Base-by-base conservation (phyloP, 208 protist genomes). In the Leishmania martiniquensis region DNA sequence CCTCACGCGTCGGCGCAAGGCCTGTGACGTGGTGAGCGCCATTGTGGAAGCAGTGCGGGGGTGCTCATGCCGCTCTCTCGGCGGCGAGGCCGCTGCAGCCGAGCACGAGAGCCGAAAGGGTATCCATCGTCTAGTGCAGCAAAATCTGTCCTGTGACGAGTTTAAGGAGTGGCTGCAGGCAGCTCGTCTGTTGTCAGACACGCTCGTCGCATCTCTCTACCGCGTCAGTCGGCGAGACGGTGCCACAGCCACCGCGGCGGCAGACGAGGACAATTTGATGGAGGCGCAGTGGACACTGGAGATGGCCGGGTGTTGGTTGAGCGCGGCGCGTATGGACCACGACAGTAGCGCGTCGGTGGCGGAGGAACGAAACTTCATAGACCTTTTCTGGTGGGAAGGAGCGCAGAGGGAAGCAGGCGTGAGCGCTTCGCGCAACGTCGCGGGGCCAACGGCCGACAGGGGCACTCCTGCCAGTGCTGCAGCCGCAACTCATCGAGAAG, bases 231-330 rank as follows among this genome's bases (percentile, higher is more conserved):
- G 47, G 10, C 39, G 22, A 34, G 42, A 9, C 37, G 25, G 65
- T 13, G 12, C 39, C n/a, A 25, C 69, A 29, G 15, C 69, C 25
- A 17, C 69, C 3, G 13, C 69, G 52, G 25, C 52, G 20, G 34
- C 49, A 45, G 57, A 71, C 13, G 72, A 67, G 54, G 29, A 45
- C 10, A 73, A 75, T 17, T 47, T 62, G 9, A 42, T 44, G 39
- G 80, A 84, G 52, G 80, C 75, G 29, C 57, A 54, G 52, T 84
- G 80, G 80, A 51, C 54, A 32, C 62, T 84, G 42, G 39, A 72
- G 39, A 65, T 67, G 12, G 20, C 66, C 1, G 75, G 80, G 39
- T n/a, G 54, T 20, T 49, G 77, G 69, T 22, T 79, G 29, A 32
- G 49, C 7, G 39, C 57, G 44, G 3, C 68, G 32, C 60, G 52